Evolutionary conservation across 2,329 filamentous ascomycete genomes (phyloP).

Genomic region (Arthrobotrys conoides): DNA sequence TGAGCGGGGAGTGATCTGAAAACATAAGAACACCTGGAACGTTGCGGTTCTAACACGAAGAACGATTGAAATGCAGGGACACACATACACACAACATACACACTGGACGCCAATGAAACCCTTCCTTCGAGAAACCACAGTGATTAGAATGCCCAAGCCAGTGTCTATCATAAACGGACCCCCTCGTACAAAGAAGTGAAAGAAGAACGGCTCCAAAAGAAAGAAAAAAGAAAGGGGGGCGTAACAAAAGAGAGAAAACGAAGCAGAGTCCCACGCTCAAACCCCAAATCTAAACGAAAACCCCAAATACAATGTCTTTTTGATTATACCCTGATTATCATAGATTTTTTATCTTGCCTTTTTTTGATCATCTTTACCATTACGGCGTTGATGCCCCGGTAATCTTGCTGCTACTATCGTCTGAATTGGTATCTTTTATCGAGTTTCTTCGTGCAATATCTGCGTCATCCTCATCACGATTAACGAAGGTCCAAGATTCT

Average conservation of each 20-base stretch:
- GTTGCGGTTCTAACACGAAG: constrained; percentile 41
- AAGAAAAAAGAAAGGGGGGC: neutral
- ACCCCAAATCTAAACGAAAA: constrained; percentile 59
- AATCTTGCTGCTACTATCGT: constrained; percentile 40
- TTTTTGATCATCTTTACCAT: constrained; percentile 16
- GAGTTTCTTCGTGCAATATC: constrained; percentile 64
- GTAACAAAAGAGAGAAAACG: constrained; percentile 19
- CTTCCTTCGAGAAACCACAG: constrained; percentile 6
- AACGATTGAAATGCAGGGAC: constrained; percentile 28
- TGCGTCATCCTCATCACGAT: constrained; percentile 71
- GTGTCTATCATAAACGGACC: constrained; percentile 42
- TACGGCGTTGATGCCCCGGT: constrained; percentile 32
- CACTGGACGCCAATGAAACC: constrained; percentile 53
- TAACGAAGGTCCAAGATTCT: constrained; percentile 93
- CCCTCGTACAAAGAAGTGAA: constrained; percentile 45
- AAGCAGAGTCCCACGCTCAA: constrained; percentile 40
- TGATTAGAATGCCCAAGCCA: constrained; percentile 53
- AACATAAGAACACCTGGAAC: constrained; percentile 7
- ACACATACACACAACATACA: constrained; percentile 20
- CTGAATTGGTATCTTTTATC: constrained; percentile 56
- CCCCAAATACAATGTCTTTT: constrained; percentile 54
- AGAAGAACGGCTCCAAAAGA: neutral
- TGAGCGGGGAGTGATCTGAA: constrained; percentile 27
- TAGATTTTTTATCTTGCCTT: constrained; percentile 25
- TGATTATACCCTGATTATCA: constrained; percentile 50